Percentiles rank a stretch among this genome's conserved stretches.
These are phyloP conservation scores for Gamsiella multidivaricata DNA, from an alignment of 192 early-diverging fungal species.

Conservation along the genomic window DNA sequence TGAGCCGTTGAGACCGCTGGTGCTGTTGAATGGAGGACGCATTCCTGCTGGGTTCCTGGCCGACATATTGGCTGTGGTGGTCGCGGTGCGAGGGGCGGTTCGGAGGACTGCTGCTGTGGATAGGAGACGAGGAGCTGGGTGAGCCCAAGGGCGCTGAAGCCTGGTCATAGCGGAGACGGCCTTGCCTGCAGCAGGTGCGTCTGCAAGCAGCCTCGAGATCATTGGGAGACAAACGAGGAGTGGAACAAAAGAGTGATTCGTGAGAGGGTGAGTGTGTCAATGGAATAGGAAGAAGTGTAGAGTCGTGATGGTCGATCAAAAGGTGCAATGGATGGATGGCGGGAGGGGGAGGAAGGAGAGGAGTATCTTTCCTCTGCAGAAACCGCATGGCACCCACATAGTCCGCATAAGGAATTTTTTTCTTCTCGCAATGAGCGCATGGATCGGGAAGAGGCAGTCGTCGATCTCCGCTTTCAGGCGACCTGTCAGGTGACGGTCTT, in stretches of 20 bases:
- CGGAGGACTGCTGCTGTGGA: conserved; percentile 37
- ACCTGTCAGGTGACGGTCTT: too few species aligned
- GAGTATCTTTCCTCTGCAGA: too few species aligned
- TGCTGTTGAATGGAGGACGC: not conserved
- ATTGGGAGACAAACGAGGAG: not conserved
- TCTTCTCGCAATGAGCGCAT: too few species aligned
- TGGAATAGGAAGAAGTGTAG: too few species aligned
- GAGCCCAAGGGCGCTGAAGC: not conserved
- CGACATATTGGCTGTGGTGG: not conserved
- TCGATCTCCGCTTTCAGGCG: too few species aligned
- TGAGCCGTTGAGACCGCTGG: conserved; percentile 11
- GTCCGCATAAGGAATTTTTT: too few species aligned
- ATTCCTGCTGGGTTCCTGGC: not conserved
- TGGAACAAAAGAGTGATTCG: not conserved
- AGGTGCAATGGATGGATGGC: too few species aligned
- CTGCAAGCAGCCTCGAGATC: conserved; percentile 56
- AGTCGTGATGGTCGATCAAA: too few species aligned
- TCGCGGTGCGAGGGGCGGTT: not conserved
- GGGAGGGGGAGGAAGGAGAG: too few species aligned
- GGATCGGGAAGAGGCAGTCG: too few species aligned
- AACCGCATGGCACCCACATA: too few species aligned
- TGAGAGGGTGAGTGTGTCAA: not conserved
- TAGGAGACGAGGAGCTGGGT: conserved; percentile 19
- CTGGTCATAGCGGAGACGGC: conserved; percentile 10
- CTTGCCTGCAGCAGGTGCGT: conserved; percentile 30